These are phyloP conservation scores for Hsuehochloa calcarea DNA, from an alignment of 176 grass and related monocot species.

Conservation along the genomic window DNA sequence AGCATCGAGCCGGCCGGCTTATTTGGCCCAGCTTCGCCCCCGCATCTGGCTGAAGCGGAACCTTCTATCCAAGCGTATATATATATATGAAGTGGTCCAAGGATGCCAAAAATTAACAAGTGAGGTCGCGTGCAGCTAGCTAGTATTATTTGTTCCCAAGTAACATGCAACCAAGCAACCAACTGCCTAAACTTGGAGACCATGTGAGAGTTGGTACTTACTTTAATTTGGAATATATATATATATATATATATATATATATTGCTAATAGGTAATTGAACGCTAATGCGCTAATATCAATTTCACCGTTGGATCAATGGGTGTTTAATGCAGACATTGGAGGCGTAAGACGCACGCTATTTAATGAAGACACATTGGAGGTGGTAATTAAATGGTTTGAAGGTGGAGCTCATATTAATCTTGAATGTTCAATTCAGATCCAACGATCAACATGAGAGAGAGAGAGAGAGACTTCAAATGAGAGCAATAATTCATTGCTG, in stretches of 20 bases:
- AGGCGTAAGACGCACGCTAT: no score
- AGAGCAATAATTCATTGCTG: not conserved
- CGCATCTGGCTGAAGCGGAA: not conserved
- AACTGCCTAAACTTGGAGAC: not conserved
- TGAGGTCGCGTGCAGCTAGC: not conserved
- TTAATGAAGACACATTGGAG: no score
- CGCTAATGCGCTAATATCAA: no score
- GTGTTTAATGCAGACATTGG: no score
- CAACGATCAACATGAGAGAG: no score
- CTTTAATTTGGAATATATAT: not conserved
- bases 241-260: not conserved
- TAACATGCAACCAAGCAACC: conserved; percentile 18
- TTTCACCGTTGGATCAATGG: no score
- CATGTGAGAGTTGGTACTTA: conserved; percentile 26
- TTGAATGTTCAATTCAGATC: no score
- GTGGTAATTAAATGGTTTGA: no score
- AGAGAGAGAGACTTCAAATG: not conserved
- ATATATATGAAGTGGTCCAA: not conserved
- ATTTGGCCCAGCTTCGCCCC: no score
- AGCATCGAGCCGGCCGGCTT: no score
- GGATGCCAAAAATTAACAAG: conserved; percentile 8
- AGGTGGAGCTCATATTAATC: no score
- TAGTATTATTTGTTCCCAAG: not conserved
- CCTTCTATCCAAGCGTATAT: conserved; percentile 6
- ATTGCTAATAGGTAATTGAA: no score